Evolutionary conservation across 139 green algal species (phyloP).

Genomic region (Micractinium sp.): DNA sequence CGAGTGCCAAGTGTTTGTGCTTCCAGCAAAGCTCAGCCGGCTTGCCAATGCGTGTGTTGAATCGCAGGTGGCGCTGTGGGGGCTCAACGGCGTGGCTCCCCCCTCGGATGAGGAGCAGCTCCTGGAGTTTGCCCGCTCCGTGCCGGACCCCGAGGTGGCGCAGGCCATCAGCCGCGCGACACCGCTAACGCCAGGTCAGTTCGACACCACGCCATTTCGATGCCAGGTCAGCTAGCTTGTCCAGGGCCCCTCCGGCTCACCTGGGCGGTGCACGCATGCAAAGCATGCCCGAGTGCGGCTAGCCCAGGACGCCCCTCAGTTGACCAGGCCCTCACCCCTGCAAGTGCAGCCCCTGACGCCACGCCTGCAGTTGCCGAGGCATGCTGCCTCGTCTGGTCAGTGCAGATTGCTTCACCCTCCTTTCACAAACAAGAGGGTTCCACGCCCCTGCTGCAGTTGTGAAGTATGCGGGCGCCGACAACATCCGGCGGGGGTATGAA

Average conservation of each 20-base stretch:
- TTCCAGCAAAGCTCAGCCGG: not conserved
- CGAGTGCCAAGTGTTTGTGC: too few relatives aligned
- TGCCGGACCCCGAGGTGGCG: not conserved
- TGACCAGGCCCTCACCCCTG: too few relatives aligned
- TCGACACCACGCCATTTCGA: too few relatives aligned
- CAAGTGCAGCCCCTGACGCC: too few relatives aligned
- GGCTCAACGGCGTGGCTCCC: not conserved
- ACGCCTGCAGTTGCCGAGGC: too few relatives aligned
- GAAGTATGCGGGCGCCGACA: not conserved
- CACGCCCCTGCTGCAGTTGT: not conserved
- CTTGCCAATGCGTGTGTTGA: not conserved
- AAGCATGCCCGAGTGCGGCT: too few relatives aligned
- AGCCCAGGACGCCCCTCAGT: too few relatives aligned
- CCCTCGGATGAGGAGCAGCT: not conserved
- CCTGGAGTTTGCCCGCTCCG: not conserved
- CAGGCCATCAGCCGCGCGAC: not conserved
- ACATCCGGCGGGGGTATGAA: not conserved
- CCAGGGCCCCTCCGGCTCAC: too few relatives aligned
- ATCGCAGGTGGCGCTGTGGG: not conserved
- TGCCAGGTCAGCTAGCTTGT: too few relatives aligned
- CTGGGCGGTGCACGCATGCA: too few relatives aligned
- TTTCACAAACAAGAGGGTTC: too few relatives aligned
- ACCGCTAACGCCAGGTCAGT: not conserved
- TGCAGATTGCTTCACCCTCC: not conserved
- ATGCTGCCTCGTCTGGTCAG: too few relatives aligned